These are phyloP conservation scores for Fusarium napiforme DNA, from an alignment of 2,329 filamentous ascomycete species.

Conservation along the genomic window DNA sequence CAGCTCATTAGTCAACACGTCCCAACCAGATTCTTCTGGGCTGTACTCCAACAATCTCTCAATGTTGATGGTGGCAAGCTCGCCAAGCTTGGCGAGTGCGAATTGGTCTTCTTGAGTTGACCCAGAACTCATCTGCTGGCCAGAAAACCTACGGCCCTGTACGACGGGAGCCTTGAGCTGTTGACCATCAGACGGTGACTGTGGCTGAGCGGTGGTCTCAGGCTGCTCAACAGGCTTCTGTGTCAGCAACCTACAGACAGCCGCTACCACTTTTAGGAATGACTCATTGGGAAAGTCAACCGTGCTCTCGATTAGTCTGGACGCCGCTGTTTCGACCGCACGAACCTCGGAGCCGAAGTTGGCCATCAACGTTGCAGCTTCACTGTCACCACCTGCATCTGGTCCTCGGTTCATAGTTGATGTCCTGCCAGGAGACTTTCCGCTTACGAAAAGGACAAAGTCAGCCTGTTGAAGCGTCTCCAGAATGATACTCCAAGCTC, in stretches of 20 bases:
- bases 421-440: constrained; percentile 64
- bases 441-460: constrained; percentile 78
- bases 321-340: constrained; percentile 88
- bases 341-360: constrained; percentile 85
- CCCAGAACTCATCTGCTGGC: constrained; percentile 53
- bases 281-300: constrained; percentile 86
- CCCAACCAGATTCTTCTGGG: constrained; percentile 80
- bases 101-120: constrained; percentile 72
- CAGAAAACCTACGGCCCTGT: constrained; percentile 59
- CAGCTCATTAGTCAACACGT: constrained; percentile 68
- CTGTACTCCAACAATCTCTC: constrained; percentile 76
- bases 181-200: constrained; percentile 37
- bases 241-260: constrained; percentile 78
- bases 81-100: constrained; percentile 78
- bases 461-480: constrained; percentile 95
- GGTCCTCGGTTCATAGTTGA: constrained; percentile 58
- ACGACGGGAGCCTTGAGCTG: constrained; percentile 52
- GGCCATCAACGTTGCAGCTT: constrained; percentile 62
- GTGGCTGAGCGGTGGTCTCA: constrained; percentile 28
- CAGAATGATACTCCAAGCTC: constrained; percentile 89
- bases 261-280: constrained; percentile 80
- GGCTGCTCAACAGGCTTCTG: constrained; percentile 42
- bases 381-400: constrained; percentile 62
- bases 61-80: constrained; percentile 79
- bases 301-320: constrained; percentile 89